Evolutionary conservation across 768 basidiomycete genomes (phyloP).

Genomic region (Cystobasidium ongulense): DNA sequence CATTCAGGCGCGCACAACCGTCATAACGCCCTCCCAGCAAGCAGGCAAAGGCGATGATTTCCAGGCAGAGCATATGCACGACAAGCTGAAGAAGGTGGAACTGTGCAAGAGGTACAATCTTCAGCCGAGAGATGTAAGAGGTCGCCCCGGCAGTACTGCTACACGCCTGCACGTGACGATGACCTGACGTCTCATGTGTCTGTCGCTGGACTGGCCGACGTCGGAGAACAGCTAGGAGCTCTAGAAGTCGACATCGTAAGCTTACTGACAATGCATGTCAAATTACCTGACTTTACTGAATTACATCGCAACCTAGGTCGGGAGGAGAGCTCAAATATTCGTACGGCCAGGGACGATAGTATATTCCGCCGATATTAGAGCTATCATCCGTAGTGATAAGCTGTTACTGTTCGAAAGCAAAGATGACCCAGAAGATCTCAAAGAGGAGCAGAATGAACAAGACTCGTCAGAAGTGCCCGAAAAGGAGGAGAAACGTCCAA

Average conservation of each 20-base stretch:
- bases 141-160: neutral
- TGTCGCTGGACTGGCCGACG: neutral
- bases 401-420: constrained; percentile 5
- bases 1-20: neutral
- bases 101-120: constrained; percentile 6
- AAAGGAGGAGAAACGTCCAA: neutral
- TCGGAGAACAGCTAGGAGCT: neutral
- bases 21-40: neutral
- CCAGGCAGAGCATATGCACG: neutral
- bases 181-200: neutral
- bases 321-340: constrained; percentile 11
- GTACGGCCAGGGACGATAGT: constrained; percentile 22
- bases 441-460: neutral
- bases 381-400: constrained; percentile 19
- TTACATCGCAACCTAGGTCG: neutral
- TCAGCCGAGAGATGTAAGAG: constrained; percentile 22
- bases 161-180: neutral
- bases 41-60: neutral
- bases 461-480: neutral
- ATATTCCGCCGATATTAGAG: constrained; percentile 10
- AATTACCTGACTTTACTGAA: neutral
- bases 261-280: neutral
- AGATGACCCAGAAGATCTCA: neutral
- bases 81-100: constrained; percentile 5
- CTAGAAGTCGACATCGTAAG: constrained; percentile 19